Conservation (phyloP, 495 filamentous ascomycete genomes). For the Xylaria palmicola region DNA sequence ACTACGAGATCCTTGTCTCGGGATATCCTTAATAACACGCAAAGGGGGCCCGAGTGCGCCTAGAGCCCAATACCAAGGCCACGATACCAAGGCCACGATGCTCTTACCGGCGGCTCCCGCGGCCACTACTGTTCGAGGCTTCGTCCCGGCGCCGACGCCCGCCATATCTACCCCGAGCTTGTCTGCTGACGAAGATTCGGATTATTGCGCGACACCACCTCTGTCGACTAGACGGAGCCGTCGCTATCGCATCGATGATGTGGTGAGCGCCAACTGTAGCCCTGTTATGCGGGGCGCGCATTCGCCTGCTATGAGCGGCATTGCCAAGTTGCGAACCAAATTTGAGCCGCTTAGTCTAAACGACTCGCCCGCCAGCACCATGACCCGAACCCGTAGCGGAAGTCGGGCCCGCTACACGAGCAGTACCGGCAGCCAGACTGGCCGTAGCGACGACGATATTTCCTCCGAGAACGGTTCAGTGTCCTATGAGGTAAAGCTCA, state of each 20-base stretch:
- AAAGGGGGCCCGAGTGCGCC: conserved; percentile 36
- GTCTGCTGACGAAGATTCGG: conserved; percentile 84
- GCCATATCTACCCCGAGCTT: too few species aligned
- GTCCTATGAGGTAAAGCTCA: conserved; percentile 87
- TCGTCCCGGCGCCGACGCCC: conserved; percentile 59
- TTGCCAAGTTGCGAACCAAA: conserved; percentile 75
- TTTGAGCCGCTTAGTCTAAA: conserved; percentile 64
- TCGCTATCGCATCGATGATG: conserved; percentile 46
- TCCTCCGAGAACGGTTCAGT: conserved; percentile 42
- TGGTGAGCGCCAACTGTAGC: conserved; percentile 59
- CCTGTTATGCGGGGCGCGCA: conserved; percentile 59
- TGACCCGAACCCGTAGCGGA: conserved; percentile 44
- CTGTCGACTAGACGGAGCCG: conserved; percentile 33
- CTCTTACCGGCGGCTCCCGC: conserved; percentile 56
- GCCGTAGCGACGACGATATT: conserved; percentile 42
- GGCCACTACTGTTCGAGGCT: conserved; percentile 72
- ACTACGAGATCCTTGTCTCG: conserved; percentile 1
- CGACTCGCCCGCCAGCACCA: conserved; percentile 44
- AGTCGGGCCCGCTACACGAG: conserved; percentile 30
- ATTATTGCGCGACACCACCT: conserved; percentile 49
- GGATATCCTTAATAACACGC: conserved; percentile 34
- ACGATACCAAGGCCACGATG: conserved; percentile 24
- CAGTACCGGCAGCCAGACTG: conserved; percentile 30
- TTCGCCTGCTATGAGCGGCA: conserved; percentile 59
- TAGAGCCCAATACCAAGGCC: neutral